Base-by-base conservation (phyloP, 1,284 basidiomycete species). In the Psilocybe mexicana region DNA sequence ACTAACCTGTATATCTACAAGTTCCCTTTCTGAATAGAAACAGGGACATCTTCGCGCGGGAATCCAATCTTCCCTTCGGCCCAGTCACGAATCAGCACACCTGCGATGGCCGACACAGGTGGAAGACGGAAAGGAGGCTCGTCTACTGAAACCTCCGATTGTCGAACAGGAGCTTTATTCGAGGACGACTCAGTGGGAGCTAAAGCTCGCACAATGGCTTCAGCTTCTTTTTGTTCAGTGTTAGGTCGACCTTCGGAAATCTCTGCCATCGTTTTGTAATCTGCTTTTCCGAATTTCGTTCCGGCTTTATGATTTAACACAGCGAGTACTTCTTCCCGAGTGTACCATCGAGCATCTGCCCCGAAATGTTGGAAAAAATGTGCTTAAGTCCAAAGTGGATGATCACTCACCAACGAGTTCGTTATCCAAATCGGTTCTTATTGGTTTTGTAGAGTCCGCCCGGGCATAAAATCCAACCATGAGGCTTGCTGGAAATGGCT, bases 381-480 rank as follows among this genome's bases (percentile, higher is more conserved):
- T 10, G n/a, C 4, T 11, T 26, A 30, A 40, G 23, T 26, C 33
- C 43, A 8, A 6, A 45, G 33, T 38, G 58, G 43, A 26, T 43
- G 23, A 24, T 24, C 35, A 72, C 83, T 52, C 63, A 90, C 93
- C 92, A 70, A 92, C 88, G n/a, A 99, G 84, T 76, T 99, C 96
- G 66, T 97, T 96, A 70, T 98, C 96, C 12, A 99, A 82, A 73
- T 98, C 96, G 10, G 84, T 79, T 10, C 94, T 84, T 63, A 98
- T 89, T 2, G 83, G 82, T 63, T 92, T 79, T 8, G 82, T 78
- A 1, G 88, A 79, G 70, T 93, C 90, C 2, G 86, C 89, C 46
- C 83, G 80, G 4, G 92, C 92, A 67, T 88, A 95, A 70, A 93
- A 95, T 2, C 94, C 95, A 23, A 94, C 82, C 94, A 97, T 96